Evolutionary conservation across 2,329 filamentous ascomycete genomes (phyloP).

Genomic region (Sclerotinia sclerotiorum): DNA sequence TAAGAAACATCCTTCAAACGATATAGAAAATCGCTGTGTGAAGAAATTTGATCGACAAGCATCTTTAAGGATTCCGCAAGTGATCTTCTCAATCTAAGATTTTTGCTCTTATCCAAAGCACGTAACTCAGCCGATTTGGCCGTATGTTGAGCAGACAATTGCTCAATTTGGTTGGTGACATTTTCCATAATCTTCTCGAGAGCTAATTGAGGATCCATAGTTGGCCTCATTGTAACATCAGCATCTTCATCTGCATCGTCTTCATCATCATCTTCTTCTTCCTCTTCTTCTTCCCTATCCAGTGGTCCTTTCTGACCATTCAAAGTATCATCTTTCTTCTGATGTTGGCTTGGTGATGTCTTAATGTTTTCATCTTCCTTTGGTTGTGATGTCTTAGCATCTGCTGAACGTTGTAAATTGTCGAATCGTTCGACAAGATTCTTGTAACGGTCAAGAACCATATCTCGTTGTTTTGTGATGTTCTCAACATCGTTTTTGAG

Average conservation of each 20-base stretch:
- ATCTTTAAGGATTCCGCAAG: slow-evolving; percentile 15
- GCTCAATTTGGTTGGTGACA: slow-evolving; percentile 13
- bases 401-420: not conserved
- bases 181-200: slow-evolving; percentile 10
- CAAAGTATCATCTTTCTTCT: not conserved
- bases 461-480: slow-evolving; percentile 10
- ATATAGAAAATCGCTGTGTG: slow-evolving; percentile 18
- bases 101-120: slow-evolving; percentile 16
- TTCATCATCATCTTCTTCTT: not conserved
- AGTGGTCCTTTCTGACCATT: not conserved
- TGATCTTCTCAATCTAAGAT: slow-evolving; percentile 17
- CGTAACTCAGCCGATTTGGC: slow-evolving; percentile 7
- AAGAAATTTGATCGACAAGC: slow-evolving; percentile 16
- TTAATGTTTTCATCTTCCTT: slow-evolving; percentile 1
- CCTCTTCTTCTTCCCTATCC: not conserved
- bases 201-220: slow-evolving; percentile 14
- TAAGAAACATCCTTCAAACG: slow-evolving; percentile 19
- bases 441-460: slow-evolving; percentile 16
- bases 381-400: not conserved
- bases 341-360: not conserved
- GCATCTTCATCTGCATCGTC: not conserved
- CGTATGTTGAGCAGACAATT: slow-evolving; percentile 14
- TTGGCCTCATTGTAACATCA: slow-evolving; percentile 13
- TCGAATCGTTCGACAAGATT: slow-evolving; percentile 15
- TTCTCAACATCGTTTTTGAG: slow-evolving; percentile 1